Evolutionary conservation across 2,329 filamentous ascomycete species (phyloP).

Genomic region (Alternaria atra): DNA sequence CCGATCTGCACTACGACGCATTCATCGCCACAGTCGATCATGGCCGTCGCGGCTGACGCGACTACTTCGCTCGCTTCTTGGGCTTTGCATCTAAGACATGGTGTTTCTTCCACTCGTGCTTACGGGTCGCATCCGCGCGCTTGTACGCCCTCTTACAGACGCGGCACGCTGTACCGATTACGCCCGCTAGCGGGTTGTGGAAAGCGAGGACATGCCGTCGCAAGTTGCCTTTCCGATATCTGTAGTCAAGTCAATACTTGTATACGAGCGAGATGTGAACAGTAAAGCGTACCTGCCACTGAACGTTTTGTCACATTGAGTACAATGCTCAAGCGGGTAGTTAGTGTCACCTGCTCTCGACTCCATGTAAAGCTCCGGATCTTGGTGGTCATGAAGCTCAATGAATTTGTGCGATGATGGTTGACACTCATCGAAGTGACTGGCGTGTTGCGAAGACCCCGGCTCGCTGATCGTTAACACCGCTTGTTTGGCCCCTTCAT

Average conservation of each 20-base stretch:
- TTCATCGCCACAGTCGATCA: neutral
- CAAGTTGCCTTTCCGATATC: slow-evolving; percentile 23
- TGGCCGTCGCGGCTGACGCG: neutral
- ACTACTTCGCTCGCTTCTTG: slow-evolving; percentile 12
- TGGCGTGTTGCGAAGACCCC: too few species aligned
- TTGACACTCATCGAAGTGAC: neutral
- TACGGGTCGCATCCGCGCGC: slow-evolving; percentile 22
- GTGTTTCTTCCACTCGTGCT: slow-evolving; percentile 29
- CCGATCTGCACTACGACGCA: slow-evolving; percentile 18
- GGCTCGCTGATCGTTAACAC: neutral
- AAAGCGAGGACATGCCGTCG: slow-evolving; percentile 13
- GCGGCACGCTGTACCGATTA: slow-evolving; percentile 9
- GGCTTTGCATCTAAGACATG: slow-evolving; percentile 10
- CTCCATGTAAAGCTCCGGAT: neutral
- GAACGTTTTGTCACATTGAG: slow-evolving; percentile 6
- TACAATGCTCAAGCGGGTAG: neutral
- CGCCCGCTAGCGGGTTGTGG: neutral
- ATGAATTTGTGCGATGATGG: neutral
- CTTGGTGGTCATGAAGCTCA: neutral
- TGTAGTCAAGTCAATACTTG: slow-evolving; percentile 4
- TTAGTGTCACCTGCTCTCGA: rapidly evolving
- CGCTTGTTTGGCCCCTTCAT: neutral
- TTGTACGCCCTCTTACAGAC: slow-evolving; percentile 10
- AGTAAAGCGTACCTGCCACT: slow-evolving; percentile 15
- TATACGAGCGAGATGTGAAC: neutral